phyloP scores from a whole-genome alignment of 345 rosid species.

The Populus ilicifolia region DNA sequence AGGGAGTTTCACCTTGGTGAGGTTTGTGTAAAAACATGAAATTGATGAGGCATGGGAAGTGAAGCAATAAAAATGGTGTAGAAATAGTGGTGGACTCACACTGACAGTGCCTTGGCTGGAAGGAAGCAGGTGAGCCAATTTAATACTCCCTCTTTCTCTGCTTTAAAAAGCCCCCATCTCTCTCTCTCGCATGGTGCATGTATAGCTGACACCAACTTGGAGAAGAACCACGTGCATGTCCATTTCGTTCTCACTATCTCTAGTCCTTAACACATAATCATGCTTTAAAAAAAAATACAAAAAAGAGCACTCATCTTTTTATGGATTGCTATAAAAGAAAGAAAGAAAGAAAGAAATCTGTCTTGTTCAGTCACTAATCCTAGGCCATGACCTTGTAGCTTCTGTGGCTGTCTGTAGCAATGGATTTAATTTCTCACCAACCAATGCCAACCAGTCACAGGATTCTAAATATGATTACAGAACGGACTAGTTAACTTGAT shows the following conservation, averaged over 20 bases:
- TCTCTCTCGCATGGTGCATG: slow-evolving; percentile 3
- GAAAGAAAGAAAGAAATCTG: slow-evolving; percentile 6
- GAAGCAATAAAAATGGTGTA: slow-evolving; percentile 20
- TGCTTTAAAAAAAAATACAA: neutral
- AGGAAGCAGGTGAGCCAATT: slow-evolving; percentile 46
- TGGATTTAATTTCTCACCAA: slow-evolving; percentile 52
- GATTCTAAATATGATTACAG: too few relatives aligned
- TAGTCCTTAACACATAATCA: neutral
- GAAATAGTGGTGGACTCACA: slow-evolving; percentile 10
- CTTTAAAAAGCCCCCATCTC: neutral
- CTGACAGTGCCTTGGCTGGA: slow-evolving; percentile 41
- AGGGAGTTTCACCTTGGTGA: slow-evolving; percentile 20
- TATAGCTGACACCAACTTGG: slow-evolving; percentile 28
- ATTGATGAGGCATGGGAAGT: slow-evolving; percentile 24
- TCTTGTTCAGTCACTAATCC: slow-evolving; percentile 23
- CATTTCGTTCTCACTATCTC: slow-evolving; percentile 21
- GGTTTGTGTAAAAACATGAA: slow-evolving; percentile 32
- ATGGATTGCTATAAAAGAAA: neutral
- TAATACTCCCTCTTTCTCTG: slow-evolving; percentile 14
- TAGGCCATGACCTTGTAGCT: neutral
- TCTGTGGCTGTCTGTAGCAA: slow-evolving; percentile 1
- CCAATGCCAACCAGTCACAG: slow-evolving; percentile 19
- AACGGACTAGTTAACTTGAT: neutral
- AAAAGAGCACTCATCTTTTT: neutral
- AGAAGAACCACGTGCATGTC: slow-evolving; percentile 56